phyloP scores from a whole-genome alignment of 495 filamentous ascomycete species.

The Wilcoxina mikolae region DNA sequence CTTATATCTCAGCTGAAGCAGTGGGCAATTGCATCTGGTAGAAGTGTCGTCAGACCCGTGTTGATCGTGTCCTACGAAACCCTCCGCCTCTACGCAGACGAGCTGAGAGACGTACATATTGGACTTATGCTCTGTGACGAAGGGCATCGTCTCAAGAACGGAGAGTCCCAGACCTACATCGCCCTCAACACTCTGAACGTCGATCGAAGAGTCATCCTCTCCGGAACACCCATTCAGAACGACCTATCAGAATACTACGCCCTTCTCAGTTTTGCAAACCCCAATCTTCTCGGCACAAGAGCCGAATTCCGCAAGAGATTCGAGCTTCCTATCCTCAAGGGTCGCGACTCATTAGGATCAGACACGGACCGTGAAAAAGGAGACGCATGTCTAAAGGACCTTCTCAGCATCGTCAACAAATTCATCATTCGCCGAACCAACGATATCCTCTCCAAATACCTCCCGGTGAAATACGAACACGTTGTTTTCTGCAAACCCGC shows the following conservation, averaged over 20 bases:
- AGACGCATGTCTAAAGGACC: slow-evolving; percentile 66
- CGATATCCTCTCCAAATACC: slow-evolving; percentile 94
- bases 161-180: slow-evolving; percentile 84
- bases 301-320: slow-evolving; percentile 90
- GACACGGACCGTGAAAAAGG: slow-evolving; percentile 71
- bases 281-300: slow-evolving; percentile 73
- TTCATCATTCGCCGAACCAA: slow-evolving; percentile 98
- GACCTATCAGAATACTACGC: slow-evolving; percentile 96
- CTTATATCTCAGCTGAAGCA: slow-evolving; percentile 78
- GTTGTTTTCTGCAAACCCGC: slow-evolving; percentile 98
- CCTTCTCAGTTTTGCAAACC: slow-evolving; percentile 92
- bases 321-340: slow-evolving; percentile 81
- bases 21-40: slow-evolving; percentile 81
- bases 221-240: slow-evolving; percentile 95
- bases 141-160: slow-evolving; percentile 96
- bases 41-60: slow-evolving; percentile 83
- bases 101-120: slow-evolving; percentile 71
- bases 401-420: slow-evolving; percentile 80
- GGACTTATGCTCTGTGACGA: slow-evolving; percentile 96
- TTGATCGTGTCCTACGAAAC: slow-evolving; percentile 99
- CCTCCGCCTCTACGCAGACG: slow-evolving; percentile 75
- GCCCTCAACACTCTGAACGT: slow-evolving; percentile 85
- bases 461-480: slow-evolving; percentile 98
- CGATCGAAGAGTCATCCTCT: slow-evolving; percentile 79
- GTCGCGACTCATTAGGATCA: slow-evolving; percentile 78